Evolutionary conservation across 2,329 filamentous ascomycete genomes (phyloP).

Genomic region (Ceratocystis alfenasii): DNA sequence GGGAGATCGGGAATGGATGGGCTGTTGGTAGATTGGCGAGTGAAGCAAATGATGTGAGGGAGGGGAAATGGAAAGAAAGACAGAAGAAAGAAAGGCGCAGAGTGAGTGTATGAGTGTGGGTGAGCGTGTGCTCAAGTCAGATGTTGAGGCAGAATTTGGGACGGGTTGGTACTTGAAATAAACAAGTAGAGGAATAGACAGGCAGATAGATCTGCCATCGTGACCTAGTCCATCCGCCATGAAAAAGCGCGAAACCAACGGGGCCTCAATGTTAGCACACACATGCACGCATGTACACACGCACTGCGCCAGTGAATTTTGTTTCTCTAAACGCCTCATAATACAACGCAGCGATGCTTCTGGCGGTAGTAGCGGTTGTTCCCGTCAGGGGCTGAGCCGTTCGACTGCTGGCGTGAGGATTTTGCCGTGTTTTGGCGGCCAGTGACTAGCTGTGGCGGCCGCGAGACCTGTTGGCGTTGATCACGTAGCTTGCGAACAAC

Average conservation of each 20-base stretch:
- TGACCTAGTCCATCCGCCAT: too few relatives aligned
- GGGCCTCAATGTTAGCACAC: neutral
- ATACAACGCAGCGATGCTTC: constrained; percentile 31
- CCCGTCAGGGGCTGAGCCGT: constrained; percentile 22
- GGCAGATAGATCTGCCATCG: too few relatives aligned
- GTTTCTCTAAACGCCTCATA: constrained; percentile 28
- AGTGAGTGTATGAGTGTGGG: too few relatives aligned
- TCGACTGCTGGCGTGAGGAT: constrained; percentile 24
- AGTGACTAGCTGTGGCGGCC: constrained; percentile 28
- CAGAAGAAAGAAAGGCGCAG: too few relatives aligned
- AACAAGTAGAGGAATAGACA: too few relatives aligned
- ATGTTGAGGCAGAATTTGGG: too few relatives aligned
- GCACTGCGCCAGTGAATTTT: neutral
- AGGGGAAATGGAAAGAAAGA: neutral
- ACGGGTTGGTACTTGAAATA: too few relatives aligned
- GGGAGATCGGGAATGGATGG: neutral
- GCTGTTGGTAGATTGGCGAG: neutral
- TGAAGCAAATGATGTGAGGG: neutral
- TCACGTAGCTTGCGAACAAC: constrained; percentile 82
- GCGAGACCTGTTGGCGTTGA: constrained; percentile 53
- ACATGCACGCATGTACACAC: neutral
- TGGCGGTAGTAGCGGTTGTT: constrained; percentile 28
- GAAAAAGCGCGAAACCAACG: too few relatives aligned
- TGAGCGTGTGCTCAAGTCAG: too few relatives aligned
- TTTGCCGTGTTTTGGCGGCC: constrained; percentile 27